Evolutionary conservation across 768 basidiomycete genomes (phyloP).

Genomic region (Lactifluus rugatus): DNA sequence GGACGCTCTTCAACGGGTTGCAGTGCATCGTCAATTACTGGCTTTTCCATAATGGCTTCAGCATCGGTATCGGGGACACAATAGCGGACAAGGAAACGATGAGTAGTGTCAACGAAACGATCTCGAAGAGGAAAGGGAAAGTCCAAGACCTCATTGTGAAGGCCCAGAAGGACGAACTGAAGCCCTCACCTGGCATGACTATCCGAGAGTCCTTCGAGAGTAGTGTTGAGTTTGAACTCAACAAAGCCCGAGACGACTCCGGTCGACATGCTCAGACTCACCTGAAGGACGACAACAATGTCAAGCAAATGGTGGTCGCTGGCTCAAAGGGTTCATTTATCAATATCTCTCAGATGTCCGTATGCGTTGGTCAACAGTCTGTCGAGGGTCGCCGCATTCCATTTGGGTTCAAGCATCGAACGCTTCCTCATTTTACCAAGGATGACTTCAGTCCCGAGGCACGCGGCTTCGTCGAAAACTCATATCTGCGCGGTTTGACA

Average conservation of each 20-base stretch:
- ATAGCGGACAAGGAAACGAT: constrained; percentile 88
- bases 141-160: constrained; percentile 74
- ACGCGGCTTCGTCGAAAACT: constrained; percentile 98
- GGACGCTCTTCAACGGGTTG: constrained; percentile 83
- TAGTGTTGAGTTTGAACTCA: constrained; percentile 81
- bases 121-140: constrained; percentile 67
- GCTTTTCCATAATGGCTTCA: constrained; percentile 98
- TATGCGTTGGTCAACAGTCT: constrained; percentile 96
- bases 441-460: constrained; percentile 98
- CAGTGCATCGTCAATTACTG: constrained; percentile 97
- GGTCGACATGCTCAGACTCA: constrained; percentile 96
- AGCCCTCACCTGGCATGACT: constrained; percentile 94
- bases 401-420: constrained; percentile 95
- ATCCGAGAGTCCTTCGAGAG: constrained; percentile 98
- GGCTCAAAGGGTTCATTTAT: constrained; percentile 99
- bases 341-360: constrained; percentile 99
- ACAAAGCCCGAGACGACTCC: constrained; percentile 88
- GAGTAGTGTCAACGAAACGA: constrained; percentile 74
- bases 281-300: constrained; percentile 98
- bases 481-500: constrained; percentile 90
- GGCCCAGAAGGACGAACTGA: constrained; percentile 79
- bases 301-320: constrained; percentile 99
- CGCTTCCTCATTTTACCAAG: constrained; percentile 94
- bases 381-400: constrained; percentile 98
- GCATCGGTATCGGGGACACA: constrained; percentile 97